Evolutionary conservation across 192 early-diverging fungal species (phyloP).

Genomic region (Allomyces macrogynus): DNA sequence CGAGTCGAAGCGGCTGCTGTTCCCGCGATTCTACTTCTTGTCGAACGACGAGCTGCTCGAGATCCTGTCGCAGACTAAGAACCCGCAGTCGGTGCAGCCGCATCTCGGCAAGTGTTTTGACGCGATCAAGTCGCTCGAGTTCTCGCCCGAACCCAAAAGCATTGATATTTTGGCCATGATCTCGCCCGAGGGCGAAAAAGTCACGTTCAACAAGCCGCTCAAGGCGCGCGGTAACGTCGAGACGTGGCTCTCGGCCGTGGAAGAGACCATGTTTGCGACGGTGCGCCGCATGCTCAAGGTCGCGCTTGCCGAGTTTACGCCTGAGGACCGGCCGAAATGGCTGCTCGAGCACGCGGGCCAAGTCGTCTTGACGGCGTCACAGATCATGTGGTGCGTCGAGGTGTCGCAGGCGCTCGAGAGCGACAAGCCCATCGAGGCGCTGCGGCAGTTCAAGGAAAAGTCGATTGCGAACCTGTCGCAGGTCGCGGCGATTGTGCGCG

Average conservation of each 20-base stretch:
- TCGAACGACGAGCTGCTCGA: conserved; percentile 46
- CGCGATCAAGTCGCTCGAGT: conserved; percentile 36
- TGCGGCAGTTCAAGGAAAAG: conserved; percentile 19
- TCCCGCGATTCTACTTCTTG: conserved; percentile 40
- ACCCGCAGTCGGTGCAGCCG: conserved; percentile 41
- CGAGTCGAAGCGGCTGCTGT: conserved; percentile 33
- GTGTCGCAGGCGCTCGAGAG: conserved; percentile 26
- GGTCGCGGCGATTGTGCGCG: conserved; percentile 32
- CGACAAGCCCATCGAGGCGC: conserved; percentile 15
- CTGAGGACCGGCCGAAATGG: conserved; percentile 25
- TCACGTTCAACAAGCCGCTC: conserved; percentile 30
- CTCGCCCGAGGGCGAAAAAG: conserved; percentile 32
- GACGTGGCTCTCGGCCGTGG: conserved; percentile 35
- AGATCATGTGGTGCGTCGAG: conserved; percentile 30
- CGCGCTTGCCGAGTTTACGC: conserved; percentile 30
- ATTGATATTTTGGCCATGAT: conserved; percentile 36
- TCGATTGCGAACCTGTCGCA: conserved; percentile 20
- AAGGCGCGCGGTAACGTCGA: conserved; percentile 47
- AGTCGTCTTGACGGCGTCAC: conserved; percentile 33
- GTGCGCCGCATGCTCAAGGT: conserved; percentile 25
- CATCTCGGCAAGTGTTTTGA: conserved; percentile 42
- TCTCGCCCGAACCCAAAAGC: conserved; percentile 29
- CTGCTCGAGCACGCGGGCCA: conserved; percentile 35
- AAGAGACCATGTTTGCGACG: conserved; percentile 34
- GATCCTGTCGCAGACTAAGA: conserved; percentile 36